These are phyloP conservation scores for Eruca vesicaria DNA, from an alignment of 441 rosid species.

Conservation along the genomic window DNA sequence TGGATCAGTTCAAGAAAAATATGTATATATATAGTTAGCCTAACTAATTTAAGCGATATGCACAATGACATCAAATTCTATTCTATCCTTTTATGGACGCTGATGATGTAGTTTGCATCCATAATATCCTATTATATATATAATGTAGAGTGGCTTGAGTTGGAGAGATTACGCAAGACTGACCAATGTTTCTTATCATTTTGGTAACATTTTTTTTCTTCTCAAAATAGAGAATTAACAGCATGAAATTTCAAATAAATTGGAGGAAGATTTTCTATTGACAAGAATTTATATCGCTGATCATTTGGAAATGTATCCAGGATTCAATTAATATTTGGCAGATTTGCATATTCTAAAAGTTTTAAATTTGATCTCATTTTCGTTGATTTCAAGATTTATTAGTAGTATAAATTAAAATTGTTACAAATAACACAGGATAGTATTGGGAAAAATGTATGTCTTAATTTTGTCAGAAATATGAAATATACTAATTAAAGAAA, in stretches of 20 bases:
- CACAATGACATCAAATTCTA: not conserved
- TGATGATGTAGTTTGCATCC: slow-evolving; percentile 1
- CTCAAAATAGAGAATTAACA: not conserved
- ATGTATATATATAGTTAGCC: not conserved
- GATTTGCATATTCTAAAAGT: not conserved
- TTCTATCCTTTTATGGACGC: not conserved
- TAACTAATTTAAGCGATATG: not conserved
- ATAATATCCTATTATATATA: not conserved
- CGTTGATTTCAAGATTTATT: not conserved
- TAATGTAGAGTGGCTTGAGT: not conserved
- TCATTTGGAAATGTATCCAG: not conserved
- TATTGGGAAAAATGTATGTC: not conserved
- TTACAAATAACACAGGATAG: not conserved
- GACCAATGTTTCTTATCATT: not conserved
- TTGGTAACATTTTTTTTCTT: not conserved
- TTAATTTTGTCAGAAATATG: not conserved
- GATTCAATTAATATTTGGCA: not conserved
- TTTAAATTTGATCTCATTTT: not conserved
- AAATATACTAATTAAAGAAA: not conserved
- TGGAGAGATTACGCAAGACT: not conserved
- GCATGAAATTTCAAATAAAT: not conserved
- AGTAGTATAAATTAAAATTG: not conserved
- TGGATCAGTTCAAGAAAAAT: not conserved
- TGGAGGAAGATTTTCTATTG: not conserved
- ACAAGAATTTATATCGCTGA: not conserved